These are phyloP conservation scores for Penicillium expansum DNA, from an alignment of 2,329 filamentous ascomycete species.

Conservation along the genomic window DNA sequence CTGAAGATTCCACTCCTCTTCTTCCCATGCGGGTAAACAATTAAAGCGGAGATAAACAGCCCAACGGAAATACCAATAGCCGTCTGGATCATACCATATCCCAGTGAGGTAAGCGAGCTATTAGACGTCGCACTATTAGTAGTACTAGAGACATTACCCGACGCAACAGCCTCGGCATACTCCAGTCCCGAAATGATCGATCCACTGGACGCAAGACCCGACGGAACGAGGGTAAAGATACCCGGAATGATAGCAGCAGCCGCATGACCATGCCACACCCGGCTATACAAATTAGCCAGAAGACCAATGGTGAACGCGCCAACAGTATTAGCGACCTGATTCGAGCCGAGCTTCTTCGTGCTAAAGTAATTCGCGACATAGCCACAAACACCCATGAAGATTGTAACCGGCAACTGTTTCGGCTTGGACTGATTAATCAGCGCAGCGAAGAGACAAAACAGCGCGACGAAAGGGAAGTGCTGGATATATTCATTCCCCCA, in stretches of 20 bases:
- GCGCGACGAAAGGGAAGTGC: slow-evolving; percentile 68
- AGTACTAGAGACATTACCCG: slow-evolving; percentile 4
- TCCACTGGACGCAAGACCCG: slow-evolving; percentile 56
- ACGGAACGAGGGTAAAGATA: slow-evolving; percentile 69
- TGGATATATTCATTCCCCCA: slow-evolving; percentile 46
- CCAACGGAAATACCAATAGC: slow-evolving; percentile 48
- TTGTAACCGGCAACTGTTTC: slow-evolving; percentile 72
- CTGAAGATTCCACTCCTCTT: slow-evolving; percentile 46
- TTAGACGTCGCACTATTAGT: slow-evolving; percentile 7
- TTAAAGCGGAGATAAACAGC: slow-evolving; percentile 44
- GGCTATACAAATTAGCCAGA: slow-evolving; percentile 72
- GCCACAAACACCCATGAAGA: slow-evolving; percentile 67
- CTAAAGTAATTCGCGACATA: slow-evolving; percentile 49
- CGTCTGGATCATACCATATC: slow-evolving; percentile 47
- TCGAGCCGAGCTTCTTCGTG: slow-evolving; percentile 63
- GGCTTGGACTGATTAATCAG: slow-evolving; percentile 78
- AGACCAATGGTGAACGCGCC: slow-evolving; percentile 74
- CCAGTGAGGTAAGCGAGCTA: slow-evolving; percentile 34
- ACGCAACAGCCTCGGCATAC: slow-evolving; percentile 52
- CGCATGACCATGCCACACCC: slow-evolving; percentile 69
- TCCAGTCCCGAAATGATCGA: slow-evolving; percentile 55
- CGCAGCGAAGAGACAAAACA: slow-evolving; percentile 70
- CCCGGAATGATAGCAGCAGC: slow-evolving; percentile 81
- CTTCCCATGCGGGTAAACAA: slow-evolving; percentile 48
- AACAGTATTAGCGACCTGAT: slow-evolving; percentile 72